Conservation (phyloP, 2,329 filamentous ascomycete species). For the Volutella citrinella region DNA sequence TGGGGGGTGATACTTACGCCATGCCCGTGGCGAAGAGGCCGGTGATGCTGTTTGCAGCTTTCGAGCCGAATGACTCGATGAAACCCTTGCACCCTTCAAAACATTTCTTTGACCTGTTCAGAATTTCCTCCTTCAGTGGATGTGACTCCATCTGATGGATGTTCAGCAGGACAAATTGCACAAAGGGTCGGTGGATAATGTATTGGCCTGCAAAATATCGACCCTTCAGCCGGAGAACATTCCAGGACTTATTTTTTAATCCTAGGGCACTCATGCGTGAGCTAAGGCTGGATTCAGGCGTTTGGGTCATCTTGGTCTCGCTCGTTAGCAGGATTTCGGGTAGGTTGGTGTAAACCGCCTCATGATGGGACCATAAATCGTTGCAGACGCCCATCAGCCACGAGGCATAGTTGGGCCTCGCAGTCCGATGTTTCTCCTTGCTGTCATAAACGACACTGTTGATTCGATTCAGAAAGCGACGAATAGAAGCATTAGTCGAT, state of each 20-base stretch:
- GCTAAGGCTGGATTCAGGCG: too few relatives aligned
- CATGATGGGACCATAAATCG: too few relatives aligned
- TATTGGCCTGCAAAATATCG: slow-evolving; percentile 29
- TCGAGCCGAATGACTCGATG: too few relatives aligned
- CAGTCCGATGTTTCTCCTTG: slow-evolving; percentile 20
- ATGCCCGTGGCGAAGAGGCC: too few relatives aligned
- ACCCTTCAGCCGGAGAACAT: slow-evolving; percentile 25
- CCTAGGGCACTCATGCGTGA: too few relatives aligned
- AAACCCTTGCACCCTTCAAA: slow-evolving; percentile 14
- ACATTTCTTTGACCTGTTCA: slow-evolving; percentile 21
- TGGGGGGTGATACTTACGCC: too few relatives aligned
- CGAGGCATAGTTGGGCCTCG: too few relatives aligned
- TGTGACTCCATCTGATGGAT: slow-evolving; percentile 20
- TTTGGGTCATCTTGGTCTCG: too few relatives aligned
- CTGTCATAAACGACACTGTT: slow-evolving; percentile 28
- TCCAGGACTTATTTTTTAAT: slow-evolving; percentile 34
- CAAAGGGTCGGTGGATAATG: slow-evolving; percentile 29
- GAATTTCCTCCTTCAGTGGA: slow-evolving; percentile 18
- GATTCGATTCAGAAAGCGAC: slow-evolving; percentile 27
- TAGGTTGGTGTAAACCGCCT: too few relatives aligned
- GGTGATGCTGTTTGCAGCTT: too few relatives aligned
- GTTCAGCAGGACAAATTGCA: slow-evolving; percentile 27
- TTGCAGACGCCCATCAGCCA: too few relatives aligned
- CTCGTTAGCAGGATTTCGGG: too few relatives aligned
- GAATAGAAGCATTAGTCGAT: slow-evolving; percentile 28